phyloP scores from a whole-genome alignment of 495 filamentous ascomycete genomes.

The Xylaria grammica region DNA sequence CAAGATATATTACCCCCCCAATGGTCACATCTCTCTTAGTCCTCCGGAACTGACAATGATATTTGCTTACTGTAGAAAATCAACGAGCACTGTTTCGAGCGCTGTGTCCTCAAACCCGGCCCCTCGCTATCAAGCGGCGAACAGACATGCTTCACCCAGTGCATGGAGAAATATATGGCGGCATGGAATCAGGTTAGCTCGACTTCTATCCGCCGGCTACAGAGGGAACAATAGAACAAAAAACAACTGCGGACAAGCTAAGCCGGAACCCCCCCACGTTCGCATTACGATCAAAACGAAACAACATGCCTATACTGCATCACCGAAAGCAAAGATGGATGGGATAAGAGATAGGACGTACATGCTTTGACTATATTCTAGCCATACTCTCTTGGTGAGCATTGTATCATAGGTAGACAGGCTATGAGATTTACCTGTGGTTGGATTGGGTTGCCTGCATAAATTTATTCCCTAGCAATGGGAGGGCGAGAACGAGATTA shows the following conservation, averaged over 20 bases:
- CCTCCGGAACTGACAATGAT: constrained; percentile 2
- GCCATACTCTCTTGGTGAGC: not conserved
- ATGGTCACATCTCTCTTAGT: not conserved
- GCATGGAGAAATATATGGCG: constrained; percentile 97
- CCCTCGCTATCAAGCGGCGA: constrained; percentile 75
- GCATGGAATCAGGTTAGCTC: constrained; percentile 87
- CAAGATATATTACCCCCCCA: not conserved
- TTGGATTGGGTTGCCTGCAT: not conserved
- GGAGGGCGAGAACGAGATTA: constrained; percentile 4
- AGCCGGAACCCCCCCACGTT: not conserved
- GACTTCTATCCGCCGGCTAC: constrained; percentile 75
- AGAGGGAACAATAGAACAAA: constrained; percentile 54
- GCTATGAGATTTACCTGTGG: not conserved
- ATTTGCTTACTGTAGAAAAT: constrained; percentile 69
- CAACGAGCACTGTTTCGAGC: constrained; percentile 95
- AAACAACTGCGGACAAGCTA: not conserved
- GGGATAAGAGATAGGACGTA: not conserved
- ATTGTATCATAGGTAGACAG: not conserved
- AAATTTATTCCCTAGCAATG: not conserved
- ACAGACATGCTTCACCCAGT: constrained; percentile 76
- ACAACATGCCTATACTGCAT: constrained; percentile 1
- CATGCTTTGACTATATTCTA: not conserved
- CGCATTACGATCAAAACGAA: not conserved
- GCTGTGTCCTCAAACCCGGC: constrained; percentile 86
- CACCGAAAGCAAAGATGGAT: not conserved